Percentiles rank a stretch among this genome's conserved stretches.
phyloP scores from a whole-genome alignment of 2,329 filamentous ascomycete species.

The Bipolaris gigantea region DNA sequence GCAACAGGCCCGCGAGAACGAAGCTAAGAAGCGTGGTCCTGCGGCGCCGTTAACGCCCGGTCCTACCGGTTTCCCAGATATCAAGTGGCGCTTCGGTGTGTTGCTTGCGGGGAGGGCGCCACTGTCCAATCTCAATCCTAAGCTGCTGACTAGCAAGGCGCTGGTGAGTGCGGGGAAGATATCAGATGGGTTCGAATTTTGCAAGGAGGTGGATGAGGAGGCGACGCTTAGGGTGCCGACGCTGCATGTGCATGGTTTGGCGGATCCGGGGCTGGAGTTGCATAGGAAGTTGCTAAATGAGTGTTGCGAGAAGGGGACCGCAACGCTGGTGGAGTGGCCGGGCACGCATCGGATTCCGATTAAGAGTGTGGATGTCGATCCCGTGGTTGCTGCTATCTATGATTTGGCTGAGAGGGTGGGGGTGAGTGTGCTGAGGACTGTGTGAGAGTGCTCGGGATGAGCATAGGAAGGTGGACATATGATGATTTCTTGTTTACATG shows the following conservation, averaged over 20 bases:
- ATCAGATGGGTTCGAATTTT: conserved; percentile 47
- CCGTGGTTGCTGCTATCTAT: conserved; percentile 57
- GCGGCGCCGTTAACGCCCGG: conserved; percentile 22
- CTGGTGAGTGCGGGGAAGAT: conserved; percentile 49
- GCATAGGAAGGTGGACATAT: not conserved
- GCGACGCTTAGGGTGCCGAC: conserved; percentile 62
- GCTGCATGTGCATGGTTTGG: conserved; percentile 68
- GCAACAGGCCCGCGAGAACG: conserved; percentile 59
- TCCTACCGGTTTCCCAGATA: conserved; percentile 27
- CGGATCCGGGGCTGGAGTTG: conserved; percentile 61
- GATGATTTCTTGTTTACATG: not conserved
- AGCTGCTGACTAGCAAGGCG: conserved; percentile 38
- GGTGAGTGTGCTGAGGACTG: conserved; percentile 40
- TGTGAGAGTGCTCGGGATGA: conserved; percentile 12
- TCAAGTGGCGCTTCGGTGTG: conserved; percentile 62
- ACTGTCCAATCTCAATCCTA: conserved; percentile 56
- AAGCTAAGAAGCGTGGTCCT: conserved; percentile 31
- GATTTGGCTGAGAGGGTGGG: conserved; percentile 56
- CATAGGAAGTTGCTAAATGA: conserved; percentile 60
- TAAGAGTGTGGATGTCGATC: conserved; percentile 65
- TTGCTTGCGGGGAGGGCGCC: conserved; percentile 65
- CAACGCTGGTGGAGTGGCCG: conserved; percentile 70
- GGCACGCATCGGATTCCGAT: conserved; percentile 72
- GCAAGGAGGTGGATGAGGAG: conserved; percentile 43
- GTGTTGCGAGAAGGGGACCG: conserved; percentile 61